Conservation (phyloP, 371 early-diverging fungal genomes). For the Mortierella sp. region DNA sequence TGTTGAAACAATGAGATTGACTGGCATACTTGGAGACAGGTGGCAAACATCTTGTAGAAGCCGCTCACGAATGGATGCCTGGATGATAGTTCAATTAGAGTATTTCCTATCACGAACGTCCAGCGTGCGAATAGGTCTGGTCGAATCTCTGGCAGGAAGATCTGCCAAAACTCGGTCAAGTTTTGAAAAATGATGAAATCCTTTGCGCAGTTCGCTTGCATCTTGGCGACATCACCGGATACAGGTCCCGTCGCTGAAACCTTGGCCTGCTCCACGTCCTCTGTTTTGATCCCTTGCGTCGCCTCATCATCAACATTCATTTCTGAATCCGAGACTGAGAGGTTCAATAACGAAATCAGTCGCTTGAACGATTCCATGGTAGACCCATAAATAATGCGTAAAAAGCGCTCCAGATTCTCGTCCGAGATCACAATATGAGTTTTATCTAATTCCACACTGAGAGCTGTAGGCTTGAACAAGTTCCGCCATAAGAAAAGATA, state of each 20-base stretch:
- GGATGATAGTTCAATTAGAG: slow-evolving; percentile 66
- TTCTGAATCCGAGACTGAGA: slow-evolving; percentile 38
- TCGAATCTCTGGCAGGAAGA: slow-evolving; percentile 64
- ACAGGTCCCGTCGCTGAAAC: slow-evolving; percentile 11
- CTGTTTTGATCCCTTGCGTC: background rate
- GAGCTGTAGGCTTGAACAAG: slow-evolving; percentile 36
- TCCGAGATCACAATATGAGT: slow-evolving; percentile 12
- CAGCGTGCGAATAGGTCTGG: slow-evolving; percentile 66
- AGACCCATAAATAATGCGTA: slow-evolving; percentile 33
- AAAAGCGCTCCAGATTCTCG: slow-evolving; percentile 23
- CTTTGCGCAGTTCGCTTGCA: slow-evolving; percentile 70
- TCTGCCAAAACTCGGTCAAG: slow-evolving; percentile 75
- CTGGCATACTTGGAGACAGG: slow-evolving; percentile 63
- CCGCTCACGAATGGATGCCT: slow-evolving; percentile 78
- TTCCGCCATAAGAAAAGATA: slow-evolving; percentile 49
- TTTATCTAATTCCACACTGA: slow-evolving; percentile 31
- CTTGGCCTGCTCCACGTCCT: slow-evolving; percentile 16
- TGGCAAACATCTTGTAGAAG: slow-evolving; percentile 77
- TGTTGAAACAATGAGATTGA: slow-evolving; percentile 57
- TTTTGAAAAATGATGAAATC: slow-evolving; percentile 81
- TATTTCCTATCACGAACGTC: slow-evolving; percentile 68
- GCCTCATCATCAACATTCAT: slow-evolving; percentile 17
- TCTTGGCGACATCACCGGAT: slow-evolving; percentile 58
- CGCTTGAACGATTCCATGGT: slow-evolving; percentile 48
- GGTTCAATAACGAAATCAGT: slow-evolving; percentile 39